phyloP scores from a whole-genome alignment of 768 basidiomycete genomes.

The Amanita subjunquillea region DNA sequence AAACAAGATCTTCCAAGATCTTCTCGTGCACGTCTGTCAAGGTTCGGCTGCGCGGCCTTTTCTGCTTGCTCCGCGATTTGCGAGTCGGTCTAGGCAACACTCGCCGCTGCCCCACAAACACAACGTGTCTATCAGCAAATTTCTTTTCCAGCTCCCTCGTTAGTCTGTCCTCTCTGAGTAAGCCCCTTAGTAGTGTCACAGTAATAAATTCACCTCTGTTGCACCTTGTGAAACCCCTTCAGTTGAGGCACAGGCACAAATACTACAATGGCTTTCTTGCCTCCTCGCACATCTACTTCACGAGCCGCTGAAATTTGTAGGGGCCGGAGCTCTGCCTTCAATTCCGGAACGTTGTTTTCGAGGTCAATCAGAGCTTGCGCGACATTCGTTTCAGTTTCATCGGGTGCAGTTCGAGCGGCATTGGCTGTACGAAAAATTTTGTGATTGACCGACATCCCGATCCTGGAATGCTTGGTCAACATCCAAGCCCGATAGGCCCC shows the following conservation, averaged over 20 bases:
- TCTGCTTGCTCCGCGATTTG: conserved; percentile 86
- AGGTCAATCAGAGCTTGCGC: conserved; percentile 96
- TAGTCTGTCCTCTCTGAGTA: conserved; percentile 43
- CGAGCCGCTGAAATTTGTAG: conserved; percentile 98
- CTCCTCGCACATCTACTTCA: conserved; percentile 97
- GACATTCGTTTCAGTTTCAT: conserved; percentile 85
- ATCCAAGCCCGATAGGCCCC: conserved; percentile 26
- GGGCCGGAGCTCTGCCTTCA: conserved; percentile 91
- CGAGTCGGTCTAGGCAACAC: conserved; percentile 97
- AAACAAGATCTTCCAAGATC: conserved; percentile 98
- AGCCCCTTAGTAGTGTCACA: conserved; percentile 7
- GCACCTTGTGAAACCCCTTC: conserved; percentile 98
- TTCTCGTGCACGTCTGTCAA: conserved; percentile 96
- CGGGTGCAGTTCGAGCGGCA: conserved; percentile 80
- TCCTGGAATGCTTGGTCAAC: conserved; percentile 32
- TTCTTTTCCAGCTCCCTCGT: conserved; percentile 99
- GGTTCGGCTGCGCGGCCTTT: conserved; percentile 93
- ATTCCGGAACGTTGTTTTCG: conserved; percentile 96
- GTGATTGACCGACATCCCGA: conserved; percentile 64
- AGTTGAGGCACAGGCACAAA: conserved; percentile 96
- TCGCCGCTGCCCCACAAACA: conserved; percentile 97
- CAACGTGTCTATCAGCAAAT: conserved; percentile 98
- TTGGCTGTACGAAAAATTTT: conserved; percentile 97
- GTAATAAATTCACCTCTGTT: conserved; percentile 59
- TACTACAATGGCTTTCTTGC: conserved; percentile 98